Percentiles rank a stretch among this genome's conserved stretches.
Evolutionary conservation across 306 rosid species (phyloP).

Genomic region (Cucurbita pepo): DNA sequence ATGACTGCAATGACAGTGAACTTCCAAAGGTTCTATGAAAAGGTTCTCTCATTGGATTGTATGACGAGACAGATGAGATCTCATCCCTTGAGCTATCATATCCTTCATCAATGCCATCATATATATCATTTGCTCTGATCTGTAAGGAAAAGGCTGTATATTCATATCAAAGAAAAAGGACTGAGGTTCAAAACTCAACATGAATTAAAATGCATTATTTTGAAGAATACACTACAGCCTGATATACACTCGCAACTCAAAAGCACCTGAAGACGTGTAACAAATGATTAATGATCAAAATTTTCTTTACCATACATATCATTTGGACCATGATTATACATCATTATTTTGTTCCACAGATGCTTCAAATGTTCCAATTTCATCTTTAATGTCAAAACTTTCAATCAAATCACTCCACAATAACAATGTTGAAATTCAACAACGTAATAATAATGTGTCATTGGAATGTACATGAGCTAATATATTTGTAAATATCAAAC

Average conservation of each 20-base stretch:
- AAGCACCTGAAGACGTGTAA: slow-evolving; percentile 9
- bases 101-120: slow-evolving; percentile 73
- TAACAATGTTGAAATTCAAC: background rate
- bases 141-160: slow-evolving; percentile 19
- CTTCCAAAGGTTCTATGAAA: slow-evolving; percentile 65
- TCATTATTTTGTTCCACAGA: background rate
- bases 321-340: background rate
- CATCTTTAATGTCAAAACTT: background rate
- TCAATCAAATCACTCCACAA: background rate
- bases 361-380: background rate
- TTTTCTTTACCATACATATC: background rate
- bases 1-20: slow-evolving; percentile 66
- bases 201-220: slow-evolving; percentile 4
- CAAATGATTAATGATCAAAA: background rate
- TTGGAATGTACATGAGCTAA: too few relatives aligned
- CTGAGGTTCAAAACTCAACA: background rate
- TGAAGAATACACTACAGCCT: background rate
- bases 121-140: slow-evolving; percentile 77
- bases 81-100: slow-evolving; percentile 95
- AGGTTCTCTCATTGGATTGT: slow-evolving; percentile 56
- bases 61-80: slow-evolving; percentile 86
- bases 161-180: slow-evolving; percentile 11
- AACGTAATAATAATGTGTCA: background rate
- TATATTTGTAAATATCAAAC: background rate
- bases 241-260: background rate